These are phyloP conservation scores for Starmerella floricola DNA, from an alignment of 805 yeast genomes.

Conservation along the genomic window DNA sequence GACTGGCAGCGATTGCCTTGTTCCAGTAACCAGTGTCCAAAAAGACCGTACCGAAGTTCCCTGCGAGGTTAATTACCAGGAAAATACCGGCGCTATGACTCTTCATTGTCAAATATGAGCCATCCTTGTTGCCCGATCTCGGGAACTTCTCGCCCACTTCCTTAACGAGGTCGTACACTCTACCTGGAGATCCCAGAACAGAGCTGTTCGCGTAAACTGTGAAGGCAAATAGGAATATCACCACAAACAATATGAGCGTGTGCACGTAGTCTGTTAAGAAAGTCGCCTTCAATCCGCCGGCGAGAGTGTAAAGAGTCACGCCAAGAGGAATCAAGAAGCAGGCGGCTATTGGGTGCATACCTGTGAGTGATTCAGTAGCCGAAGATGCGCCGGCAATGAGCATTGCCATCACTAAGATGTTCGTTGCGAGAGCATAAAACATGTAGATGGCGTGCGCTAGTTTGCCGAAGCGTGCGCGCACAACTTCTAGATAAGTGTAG, in stretches of 20 bases:
- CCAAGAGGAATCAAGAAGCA: constrained; percentile 74
- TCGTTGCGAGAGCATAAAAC: constrained; percentile 77
- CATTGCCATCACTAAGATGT: constrained; percentile 86
- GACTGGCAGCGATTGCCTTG: constrained; percentile 76
- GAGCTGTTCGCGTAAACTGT: constrained; percentile 60
- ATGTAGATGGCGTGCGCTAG: constrained; percentile 47
- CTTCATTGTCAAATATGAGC: constrained; percentile 79
- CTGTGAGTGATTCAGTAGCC: constrained; percentile 66
- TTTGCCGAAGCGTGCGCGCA: constrained; percentile 70
- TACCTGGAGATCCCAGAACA: constrained; percentile 67
- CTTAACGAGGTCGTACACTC: constrained; percentile 62
- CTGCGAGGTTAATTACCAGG: constrained; percentile 76
- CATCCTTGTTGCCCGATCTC: constrained; percentile 65
- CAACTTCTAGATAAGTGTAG: constrained; percentile 80
- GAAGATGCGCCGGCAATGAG: constrained; percentile 84
- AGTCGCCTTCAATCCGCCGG: constrained; percentile 77
- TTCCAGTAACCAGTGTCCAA: constrained; percentile 81
- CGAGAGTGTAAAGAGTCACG: constrained; percentile 58
- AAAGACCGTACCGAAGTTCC: constrained; percentile 82
- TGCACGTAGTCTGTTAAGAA: constrained; percentile 69
- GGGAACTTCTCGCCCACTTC: constrained; percentile 48
- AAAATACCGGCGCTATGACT: constrained; percentile 80
- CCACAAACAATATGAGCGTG: constrained; percentile 67
- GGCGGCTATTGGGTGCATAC: constrained; percentile 71
- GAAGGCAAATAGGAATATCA: constrained; percentile 72